A percentile compares a stretch with the other conserved stretches of the same genome.
Evolutionary conservation across 495 filamentous ascomycete species (phyloP).

Genomic region (Neurospora discreta): DNA sequence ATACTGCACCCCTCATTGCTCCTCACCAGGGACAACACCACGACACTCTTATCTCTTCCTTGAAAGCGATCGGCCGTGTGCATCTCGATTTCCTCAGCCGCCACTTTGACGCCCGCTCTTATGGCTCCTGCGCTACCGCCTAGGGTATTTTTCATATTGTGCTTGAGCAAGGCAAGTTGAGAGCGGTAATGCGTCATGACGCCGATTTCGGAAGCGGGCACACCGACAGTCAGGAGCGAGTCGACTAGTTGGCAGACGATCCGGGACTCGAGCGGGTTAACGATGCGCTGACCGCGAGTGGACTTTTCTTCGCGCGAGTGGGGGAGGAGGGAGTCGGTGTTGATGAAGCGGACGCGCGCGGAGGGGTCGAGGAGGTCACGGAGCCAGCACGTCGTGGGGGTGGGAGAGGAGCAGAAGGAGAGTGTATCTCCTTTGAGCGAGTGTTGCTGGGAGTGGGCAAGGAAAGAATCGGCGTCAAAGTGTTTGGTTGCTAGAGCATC

Average conservation of each 20-base stretch:
- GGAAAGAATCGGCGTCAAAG: slow-evolving; percentile 32
- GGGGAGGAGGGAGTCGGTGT: slow-evolving; percentile 70
- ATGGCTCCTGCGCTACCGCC: neutral
- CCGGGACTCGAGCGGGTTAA: slow-evolving; percentile 69
- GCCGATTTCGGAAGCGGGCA: slow-evolving; percentile 70
- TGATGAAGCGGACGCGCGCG: slow-evolving; percentile 69
- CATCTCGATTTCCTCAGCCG: slow-evolving; percentile 57
- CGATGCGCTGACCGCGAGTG: slow-evolving; percentile 67
- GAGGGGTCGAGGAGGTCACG: slow-evolving; percentile 57
- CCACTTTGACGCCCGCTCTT: neutral
- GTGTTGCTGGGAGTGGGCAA: slow-evolving; percentile 9
- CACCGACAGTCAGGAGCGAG: slow-evolving; percentile 59
- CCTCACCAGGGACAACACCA: slow-evolving; percentile 76
- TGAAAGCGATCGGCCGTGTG: slow-evolving; percentile 96
- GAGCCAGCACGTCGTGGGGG: slow-evolving; percentile 62
- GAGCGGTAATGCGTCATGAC: slow-evolving; percentile 97
- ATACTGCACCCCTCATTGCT: slow-evolving; percentile 70
- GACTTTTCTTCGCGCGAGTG: slow-evolving; percentile 47
- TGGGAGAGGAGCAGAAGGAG: slow-evolving; percentile 42
- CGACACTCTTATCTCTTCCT: slow-evolving; percentile 85
- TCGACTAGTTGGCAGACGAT: slow-evolving; percentile 71
- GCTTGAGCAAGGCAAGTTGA: slow-evolving; percentile 53
- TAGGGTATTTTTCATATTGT: slow-evolving; percentile 25
- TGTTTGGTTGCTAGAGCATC: slow-evolving; percentile 46
- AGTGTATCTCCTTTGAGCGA: neutral